Evolutionary conservation across 306 rosid species (phyloP).

Genomic region (Cicer arietinum): DNA sequence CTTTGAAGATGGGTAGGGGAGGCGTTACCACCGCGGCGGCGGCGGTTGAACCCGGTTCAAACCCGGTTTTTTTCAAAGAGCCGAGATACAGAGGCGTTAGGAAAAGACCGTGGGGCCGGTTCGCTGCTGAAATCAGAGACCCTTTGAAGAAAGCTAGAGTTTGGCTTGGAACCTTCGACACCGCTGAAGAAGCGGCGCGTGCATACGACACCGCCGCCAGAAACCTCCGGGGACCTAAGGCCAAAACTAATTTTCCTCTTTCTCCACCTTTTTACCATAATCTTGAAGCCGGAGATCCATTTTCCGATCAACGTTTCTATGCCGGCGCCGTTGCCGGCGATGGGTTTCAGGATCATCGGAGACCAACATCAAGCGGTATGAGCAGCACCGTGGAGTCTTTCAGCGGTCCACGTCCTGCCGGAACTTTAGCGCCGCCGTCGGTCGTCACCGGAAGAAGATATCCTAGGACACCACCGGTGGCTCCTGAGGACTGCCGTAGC

Average conservation of each 20-base stretch:
- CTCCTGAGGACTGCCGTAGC: slow-evolving; percentile 85
- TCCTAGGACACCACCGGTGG: slow-evolving; percentile 68
- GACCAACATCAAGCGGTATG: slow-evolving; percentile 81
- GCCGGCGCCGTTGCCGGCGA: slow-evolving; percentile 34
- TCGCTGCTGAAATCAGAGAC: slow-evolving; percentile 98
- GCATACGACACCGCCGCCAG: slow-evolving; percentile 88
- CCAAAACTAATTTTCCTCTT: slow-evolving; percentile 76
- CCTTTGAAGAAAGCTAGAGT: slow-evolving; percentile 85
- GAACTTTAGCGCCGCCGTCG: not conserved
- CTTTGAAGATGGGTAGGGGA: slow-evolving; percentile 47
- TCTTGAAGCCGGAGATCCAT: slow-evolving; percentile 47
- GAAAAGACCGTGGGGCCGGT: slow-evolving; percentile 92
- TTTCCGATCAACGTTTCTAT: slow-evolving; percentile 54
- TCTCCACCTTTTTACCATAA: slow-evolving; percentile 46
- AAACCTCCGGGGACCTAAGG: slow-evolving; percentile 84
- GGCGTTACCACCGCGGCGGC: slow-evolving; percentile 17
- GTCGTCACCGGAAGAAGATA: slow-evolving; percentile 38
- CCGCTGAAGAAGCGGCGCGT: slow-evolving; percentile 92
- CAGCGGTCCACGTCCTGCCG: slow-evolving; percentile 69
- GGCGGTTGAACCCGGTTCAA: slow-evolving; percentile 31
- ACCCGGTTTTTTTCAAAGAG: slow-evolving; percentile 48
- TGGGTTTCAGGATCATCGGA: slow-evolving; percentile 53
- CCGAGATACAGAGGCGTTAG: slow-evolving; percentile 79
- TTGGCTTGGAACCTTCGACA: slow-evolving; percentile 91
- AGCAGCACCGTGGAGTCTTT: slow-evolving; percentile 91